Base-by-base conservation (phyloP, 148 eudicot species). In the Hydrangea macrophylla region DNA sequence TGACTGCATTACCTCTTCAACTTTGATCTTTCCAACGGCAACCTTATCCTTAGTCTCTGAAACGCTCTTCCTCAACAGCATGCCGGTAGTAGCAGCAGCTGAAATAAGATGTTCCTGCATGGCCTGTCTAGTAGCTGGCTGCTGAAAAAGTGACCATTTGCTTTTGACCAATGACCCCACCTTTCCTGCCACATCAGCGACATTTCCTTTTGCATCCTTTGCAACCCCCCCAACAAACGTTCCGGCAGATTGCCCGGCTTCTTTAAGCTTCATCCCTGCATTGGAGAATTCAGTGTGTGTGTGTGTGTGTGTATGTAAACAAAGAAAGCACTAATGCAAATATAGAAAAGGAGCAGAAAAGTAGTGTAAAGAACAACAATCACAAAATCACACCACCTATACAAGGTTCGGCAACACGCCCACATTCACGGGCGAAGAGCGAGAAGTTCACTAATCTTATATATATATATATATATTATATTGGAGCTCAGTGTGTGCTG, bases 11-110 rank as follows among this genome's bases (percentile, higher is more conserved):
- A 94, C 98, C 98, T 94, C 96, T 78, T 90, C 98, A 61, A 94
- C 90, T 81, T 88, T 94, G 20, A 80, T 85, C 83, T 94, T 94
- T 62, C 98, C 97, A 31, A 94, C 84, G 62, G 68, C 76, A 64
- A 90, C 96, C 77, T 90, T 94, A 48, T 90, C 98, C 75, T 94
- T 94, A 17, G 98, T 94, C 78, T 82, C 98, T 10, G 97, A 83
- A 56, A 82, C 80, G 39, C 98, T 92, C 77, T 74, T 90, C 75
- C 98, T 88, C 67, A 94, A 72, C 32, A 94, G 70, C 76, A 88
- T 73, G 70, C 92, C 75, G 1, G 98, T 94, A 11, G 91, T 83
- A 73, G 98, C 97, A 75, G 98, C 98, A 64, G 89, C 98, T 30
- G 98, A 81, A 54, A 94, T 76, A 62, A 94, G 72, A 45, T 84